These are phyloP conservation scores for Phlebopus sp. DNA, from an alignment of 1,284 basidiomycete species.

Conservation along the genomic window DNA sequence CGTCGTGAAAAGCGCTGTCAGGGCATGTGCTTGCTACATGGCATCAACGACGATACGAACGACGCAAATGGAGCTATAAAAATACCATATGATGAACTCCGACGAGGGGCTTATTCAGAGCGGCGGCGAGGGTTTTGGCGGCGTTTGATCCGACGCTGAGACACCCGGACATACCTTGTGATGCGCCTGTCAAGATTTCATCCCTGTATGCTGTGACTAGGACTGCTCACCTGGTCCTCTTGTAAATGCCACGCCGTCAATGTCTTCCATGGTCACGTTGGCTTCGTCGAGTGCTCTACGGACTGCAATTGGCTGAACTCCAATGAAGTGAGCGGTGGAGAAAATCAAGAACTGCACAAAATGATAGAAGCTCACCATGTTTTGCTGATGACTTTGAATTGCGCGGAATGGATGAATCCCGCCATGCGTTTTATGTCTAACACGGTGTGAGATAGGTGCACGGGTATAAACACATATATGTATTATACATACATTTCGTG, in stretches of 20 bases:
- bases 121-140: slow-evolving; percentile 79
- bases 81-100: slow-evolving; percentile 93
- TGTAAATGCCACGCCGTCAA: slow-evolving; percentile 90
- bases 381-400: slow-evolving; percentile 69
- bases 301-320: slow-evolving; percentile 71
- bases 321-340: slow-evolving; percentile 2
- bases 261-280: slow-evolving; percentile 50
- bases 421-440: slow-evolving; percentile 64
- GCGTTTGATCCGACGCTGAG: slow-evolving; percentile 75
- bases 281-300: slow-evolving; percentile 66
- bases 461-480: neutral
- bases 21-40: slow-evolving; percentile 86
- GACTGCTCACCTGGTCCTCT: slow-evolving; percentile 72
- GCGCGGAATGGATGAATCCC: slow-evolving; percentile 85
- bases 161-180: slow-evolving; percentile 73
- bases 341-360: neutral
- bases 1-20: slow-evolving; percentile 79
- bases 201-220: too few species aligned
- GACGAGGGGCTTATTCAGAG: slow-evolving; percentile 73
- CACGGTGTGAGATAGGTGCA: neutral
- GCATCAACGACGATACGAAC: neutral
- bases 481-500: slow-evolving; percentile 48
- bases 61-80: slow-evolving; percentile 6
- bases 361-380: slow-evolving; percentile 53
- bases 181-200: slow-evolving; percentile 2